Evolutionary conservation across 2,329 filamentous ascomycete genomes (phyloP).

Genomic region (Alternaria consortialis): DNA sequence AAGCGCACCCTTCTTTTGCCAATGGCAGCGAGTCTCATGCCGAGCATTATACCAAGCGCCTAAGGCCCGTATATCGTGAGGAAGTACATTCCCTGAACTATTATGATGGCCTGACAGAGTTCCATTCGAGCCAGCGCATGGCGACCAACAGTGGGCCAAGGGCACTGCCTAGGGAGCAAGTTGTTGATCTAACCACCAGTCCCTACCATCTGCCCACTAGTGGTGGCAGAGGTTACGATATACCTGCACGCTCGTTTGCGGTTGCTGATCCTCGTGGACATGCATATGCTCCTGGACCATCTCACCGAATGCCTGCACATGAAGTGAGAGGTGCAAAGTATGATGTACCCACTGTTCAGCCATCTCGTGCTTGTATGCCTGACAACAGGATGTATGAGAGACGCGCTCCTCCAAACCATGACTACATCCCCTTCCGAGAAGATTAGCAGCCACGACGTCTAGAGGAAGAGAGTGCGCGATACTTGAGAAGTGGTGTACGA

Average conservation of each 20-base stretch:
- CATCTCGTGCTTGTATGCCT: constrained; percentile 23
- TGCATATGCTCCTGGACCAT: constrained; percentile 22
- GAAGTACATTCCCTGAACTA: constrained; percentile 9
- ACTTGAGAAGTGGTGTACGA: constrained; percentile 23
- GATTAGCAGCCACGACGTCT: constrained; percentile 16
- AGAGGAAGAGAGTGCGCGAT: constrained; percentile 17
- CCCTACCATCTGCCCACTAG: constrained; percentile 20
- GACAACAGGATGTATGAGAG: constrained; percentile 23
- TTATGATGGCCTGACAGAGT: constrained; percentile 5
- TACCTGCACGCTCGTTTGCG: constrained; percentile 13
- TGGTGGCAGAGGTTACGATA: constrained; percentile 15
- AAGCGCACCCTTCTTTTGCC: constrained; percentile 17
- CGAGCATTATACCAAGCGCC: constrained; percentile 22
- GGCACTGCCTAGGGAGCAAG: constrained; percentile 23
- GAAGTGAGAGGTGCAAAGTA: constrained; percentile 32
- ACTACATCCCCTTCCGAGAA: constrained; percentile 20
- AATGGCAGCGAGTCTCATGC: constrained; percentile 15
- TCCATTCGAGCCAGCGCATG: constrained; percentile 14
- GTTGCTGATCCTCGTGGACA: constrained; percentile 16
- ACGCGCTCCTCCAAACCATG: constrained; percentile 20
- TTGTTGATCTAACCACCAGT: constrained; percentile 41
- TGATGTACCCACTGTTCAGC: constrained; percentile 17
- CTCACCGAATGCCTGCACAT: constrained; percentile 23
- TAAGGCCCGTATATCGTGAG: constrained; percentile 24
- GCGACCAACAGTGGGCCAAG: constrained; percentile 18